These are phyloP conservation scores for Cladophialophora chaetospira DNA, from an alignment of 2,329 filamentous ascomycete genomes.

Conservation along the genomic window DNA sequence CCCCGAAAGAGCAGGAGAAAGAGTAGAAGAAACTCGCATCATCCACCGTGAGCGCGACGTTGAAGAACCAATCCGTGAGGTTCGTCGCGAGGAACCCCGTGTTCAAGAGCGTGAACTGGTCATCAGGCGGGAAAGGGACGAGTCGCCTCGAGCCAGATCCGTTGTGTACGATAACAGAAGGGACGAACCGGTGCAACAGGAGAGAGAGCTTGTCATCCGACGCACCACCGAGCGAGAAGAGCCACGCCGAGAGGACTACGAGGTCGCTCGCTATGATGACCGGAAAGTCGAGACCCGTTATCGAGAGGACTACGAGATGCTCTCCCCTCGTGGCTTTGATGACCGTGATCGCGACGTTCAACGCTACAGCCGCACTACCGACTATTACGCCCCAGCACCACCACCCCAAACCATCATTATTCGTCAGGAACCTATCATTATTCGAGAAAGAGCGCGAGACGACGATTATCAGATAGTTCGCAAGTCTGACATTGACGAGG, in stretches of 20 bases:
- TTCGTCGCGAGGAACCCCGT: slow-evolving; percentile 31
- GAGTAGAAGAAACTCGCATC: slow-evolving; percentile 51
- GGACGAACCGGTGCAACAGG: slow-evolving; percentile 38
- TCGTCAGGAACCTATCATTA: slow-evolving; percentile 58
- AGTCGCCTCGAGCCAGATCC: slow-evolving; percentile 29
- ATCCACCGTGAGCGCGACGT: slow-evolving; percentile 43
- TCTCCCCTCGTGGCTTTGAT: slow-evolving; percentile 38
- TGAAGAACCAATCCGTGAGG: slow-evolving; percentile 37
- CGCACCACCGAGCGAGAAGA: slow-evolving; percentile 52
- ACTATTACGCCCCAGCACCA: slow-evolving; percentile 53
- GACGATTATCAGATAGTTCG: slow-evolving; percentile 64
- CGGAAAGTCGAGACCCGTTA: slow-evolving; percentile 42
- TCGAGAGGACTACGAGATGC: slow-evolving; percentile 48
- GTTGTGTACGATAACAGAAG: slow-evolving; percentile 40
- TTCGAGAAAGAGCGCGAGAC: slow-evolving; percentile 54
- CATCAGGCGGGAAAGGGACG: slow-evolving; percentile 28
- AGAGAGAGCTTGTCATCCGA: slow-evolving; percentile 49
- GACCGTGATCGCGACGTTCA: slow-evolving; percentile 45
- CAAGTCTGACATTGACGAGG: slow-evolving; percentile 58
- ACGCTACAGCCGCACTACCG: slow-evolving; percentile 55
- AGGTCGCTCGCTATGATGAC: slow-evolving; percentile 40
- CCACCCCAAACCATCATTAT: slow-evolving; percentile 53
- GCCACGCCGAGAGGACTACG: slow-evolving; percentile 50
- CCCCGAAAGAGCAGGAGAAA: slow-evolving; percentile 39
- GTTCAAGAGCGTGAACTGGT: slow-evolving; percentile 29